Conservation (phyloP, 169 alveolate genomes). For the Amoebophrya sp. region DNA sequence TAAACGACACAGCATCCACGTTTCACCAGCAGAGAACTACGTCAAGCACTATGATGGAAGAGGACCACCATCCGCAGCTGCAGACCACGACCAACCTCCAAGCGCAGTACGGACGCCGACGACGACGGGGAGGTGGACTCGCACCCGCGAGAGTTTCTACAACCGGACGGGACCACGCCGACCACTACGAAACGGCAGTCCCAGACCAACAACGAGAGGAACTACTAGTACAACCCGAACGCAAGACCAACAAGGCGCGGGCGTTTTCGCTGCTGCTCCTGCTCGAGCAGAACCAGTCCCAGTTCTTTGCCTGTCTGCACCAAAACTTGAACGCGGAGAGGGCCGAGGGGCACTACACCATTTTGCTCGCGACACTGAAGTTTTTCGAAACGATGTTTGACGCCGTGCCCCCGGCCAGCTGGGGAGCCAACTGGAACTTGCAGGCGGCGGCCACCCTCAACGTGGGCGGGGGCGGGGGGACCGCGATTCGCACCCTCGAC, state of each 20-base stretch:
- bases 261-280: no score
- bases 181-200: not conserved
- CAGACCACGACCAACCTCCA: not conserved
- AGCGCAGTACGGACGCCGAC: not conserved
- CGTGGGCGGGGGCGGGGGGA: not conserved
- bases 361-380: not conserved
- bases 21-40: not conserved
- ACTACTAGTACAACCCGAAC: no score
- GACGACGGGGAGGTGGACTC: not conserved
- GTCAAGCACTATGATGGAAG: not conserved
- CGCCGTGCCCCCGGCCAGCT: not conserved
- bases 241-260: no score
- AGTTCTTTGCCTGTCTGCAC: no score
- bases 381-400: not conserved
- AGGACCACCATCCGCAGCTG: not conserved
- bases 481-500: not conserved
- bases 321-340: no score
- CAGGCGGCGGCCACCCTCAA: not conserved
- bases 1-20: not conserved
- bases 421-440: not conserved
- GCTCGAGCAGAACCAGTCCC: no score
- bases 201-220: no score
- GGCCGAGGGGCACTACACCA: not conserved
- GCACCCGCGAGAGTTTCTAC: not conserved
- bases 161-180: not conserved